Conservation (phyloP, 306 rosid species). For the Acmispon strigosus region DNA sequence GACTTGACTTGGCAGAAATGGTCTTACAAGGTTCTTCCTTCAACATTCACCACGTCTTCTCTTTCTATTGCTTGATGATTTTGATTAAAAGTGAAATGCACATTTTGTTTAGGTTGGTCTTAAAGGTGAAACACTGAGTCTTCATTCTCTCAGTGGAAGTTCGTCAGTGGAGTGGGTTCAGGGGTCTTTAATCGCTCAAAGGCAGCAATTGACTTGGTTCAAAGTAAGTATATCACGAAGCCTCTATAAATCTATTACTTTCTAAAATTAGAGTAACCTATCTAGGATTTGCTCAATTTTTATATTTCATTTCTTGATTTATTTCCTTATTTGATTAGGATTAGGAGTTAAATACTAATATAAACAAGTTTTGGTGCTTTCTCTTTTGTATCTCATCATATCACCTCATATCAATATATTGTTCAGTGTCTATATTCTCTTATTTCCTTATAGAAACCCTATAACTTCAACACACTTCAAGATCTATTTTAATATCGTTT, state of each 20-base stretch:
- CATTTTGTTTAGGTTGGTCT: constrained; percentile 73
- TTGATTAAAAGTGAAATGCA: constrained; percentile 14
- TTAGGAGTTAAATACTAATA: too few species aligned
- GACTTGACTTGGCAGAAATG: constrained; percentile 99
- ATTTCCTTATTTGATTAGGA: background rate
- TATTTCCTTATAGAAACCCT: background rate
- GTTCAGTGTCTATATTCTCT: background rate
- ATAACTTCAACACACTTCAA: background rate
- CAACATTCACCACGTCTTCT: background rate
- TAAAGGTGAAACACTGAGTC: constrained; percentile 81
- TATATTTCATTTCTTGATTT: background rate
- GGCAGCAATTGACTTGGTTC: constrained; percentile 89
- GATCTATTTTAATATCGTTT: constrained; percentile 17
- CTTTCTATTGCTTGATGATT: background rate
- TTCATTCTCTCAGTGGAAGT: constrained; percentile 88
- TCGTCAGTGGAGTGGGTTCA: constrained; percentile 85
- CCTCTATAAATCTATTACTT: background rate
- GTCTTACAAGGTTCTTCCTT: constrained; percentile 77
- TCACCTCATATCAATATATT: background rate
- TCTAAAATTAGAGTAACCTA: background rate
- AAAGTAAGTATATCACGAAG: constrained; percentile 49
- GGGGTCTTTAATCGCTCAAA: constrained; percentile 51
- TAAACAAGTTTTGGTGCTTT: background rate
- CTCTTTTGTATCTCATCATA: background rate
- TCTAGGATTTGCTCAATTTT: background rate